These are phyloP conservation scores for Ceratocystis diversiconidia DNA, from an alignment of 2,329 filamentous ascomycete genomes.

Conservation along the genomic window DNA sequence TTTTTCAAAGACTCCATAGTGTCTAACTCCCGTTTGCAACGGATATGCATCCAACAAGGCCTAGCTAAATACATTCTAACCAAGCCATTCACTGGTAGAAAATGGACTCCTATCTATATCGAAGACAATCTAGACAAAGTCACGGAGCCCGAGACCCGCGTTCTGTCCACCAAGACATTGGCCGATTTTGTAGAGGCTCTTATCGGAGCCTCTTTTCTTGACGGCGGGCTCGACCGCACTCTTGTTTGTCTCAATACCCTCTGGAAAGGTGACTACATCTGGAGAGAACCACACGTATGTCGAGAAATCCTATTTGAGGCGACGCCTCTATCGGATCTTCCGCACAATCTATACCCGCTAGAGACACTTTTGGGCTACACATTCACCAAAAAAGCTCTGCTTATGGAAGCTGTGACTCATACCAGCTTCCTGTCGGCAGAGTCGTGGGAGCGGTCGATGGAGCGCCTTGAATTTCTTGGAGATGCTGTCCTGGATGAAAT, in stretches of 20 bases:
- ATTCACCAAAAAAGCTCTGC: constrained; percentile 52
- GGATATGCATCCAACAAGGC: constrained; percentile 46
- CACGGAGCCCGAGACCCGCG: constrained; percentile 22
- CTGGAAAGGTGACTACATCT: constrained; percentile 34
- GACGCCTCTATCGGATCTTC: constrained; percentile 25
- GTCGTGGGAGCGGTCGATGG: constrained; percentile 34
- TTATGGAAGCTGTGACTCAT: constrained; percentile 73
- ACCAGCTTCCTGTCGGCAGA: constrained; percentile 37
- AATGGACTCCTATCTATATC: constrained; percentile 57
- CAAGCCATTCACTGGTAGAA: constrained; percentile 49
- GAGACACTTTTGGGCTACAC: constrained; percentile 56
- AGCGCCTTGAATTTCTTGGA: constrained; percentile 77
- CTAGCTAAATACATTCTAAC: constrained; percentile 62
- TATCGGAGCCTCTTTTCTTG: constrained; percentile 59
- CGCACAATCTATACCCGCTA: constrained; percentile 34
- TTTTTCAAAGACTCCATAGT: constrained; percentile 54
- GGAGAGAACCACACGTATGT: constrained; percentile 33
- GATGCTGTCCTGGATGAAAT: constrained; percentile 74
- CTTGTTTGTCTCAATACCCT: constrained; percentile 54
- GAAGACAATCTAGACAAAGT: constrained; percentile 25
- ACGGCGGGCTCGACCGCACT: constrained; percentile 50
- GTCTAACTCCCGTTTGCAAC: constrained; percentile 58
- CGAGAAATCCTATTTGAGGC: constrained; percentile 32
- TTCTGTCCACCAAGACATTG: constrained; percentile 60
- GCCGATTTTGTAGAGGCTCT: constrained; percentile 81